Conservation (phyloP, 805 yeast species). For the Wickerhamomyces canadensis region DNA sequence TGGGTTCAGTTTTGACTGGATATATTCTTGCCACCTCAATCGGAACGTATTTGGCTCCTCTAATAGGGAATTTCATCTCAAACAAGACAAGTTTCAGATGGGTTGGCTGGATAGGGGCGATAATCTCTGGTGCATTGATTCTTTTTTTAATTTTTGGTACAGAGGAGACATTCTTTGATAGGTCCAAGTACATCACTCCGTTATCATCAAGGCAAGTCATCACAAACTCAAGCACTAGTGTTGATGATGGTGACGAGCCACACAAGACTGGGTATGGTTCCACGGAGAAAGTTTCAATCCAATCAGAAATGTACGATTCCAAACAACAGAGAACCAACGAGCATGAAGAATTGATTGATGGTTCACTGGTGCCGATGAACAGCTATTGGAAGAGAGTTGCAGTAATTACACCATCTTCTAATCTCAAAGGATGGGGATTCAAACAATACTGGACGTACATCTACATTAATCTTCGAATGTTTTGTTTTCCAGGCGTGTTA, state of each 20-base stretch:
- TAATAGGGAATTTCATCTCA: constrained; percentile 70
- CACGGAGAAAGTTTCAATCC: constrained; percentile 13
- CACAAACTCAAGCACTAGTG: constrained; percentile 12
- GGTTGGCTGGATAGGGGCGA: constrained; percentile 68
- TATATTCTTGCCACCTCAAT: constrained; percentile 71
- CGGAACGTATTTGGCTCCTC: constrained; percentile 76
- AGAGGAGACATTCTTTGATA: constrained; percentile 68
- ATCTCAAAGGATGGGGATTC: constrained; percentile 57
- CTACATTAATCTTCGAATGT: constrained; percentile 45
- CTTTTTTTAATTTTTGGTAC: constrained; percentile 50
- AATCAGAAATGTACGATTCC: constrained; percentile 1
- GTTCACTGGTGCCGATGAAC: constrained; percentile 35
- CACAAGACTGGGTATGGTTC: too few relatives aligned
- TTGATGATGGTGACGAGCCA: too few relatives aligned
- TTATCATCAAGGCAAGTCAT: constrained; percentile 18
- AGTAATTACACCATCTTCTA: constrained; percentile 50
- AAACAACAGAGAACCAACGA: constrained; percentile 1
- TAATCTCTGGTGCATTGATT: constrained; percentile 55
- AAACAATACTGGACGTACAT: constrained; percentile 57
- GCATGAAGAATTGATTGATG: constrained; percentile 28
- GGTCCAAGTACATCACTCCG: constrained; percentile 37
- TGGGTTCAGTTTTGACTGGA: constrained; percentile 65
- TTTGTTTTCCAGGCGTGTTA: constrained; percentile 59
- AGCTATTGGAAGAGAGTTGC: constrained; percentile 43
- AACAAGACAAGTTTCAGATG: constrained; percentile 62